Percentiles rank a stretch among this genome's conserved stretches.
Evolutionary conservation across 176 grass and related monocot genomes (phyloP).

Genomic region (Elaeis guineensis): DNA sequence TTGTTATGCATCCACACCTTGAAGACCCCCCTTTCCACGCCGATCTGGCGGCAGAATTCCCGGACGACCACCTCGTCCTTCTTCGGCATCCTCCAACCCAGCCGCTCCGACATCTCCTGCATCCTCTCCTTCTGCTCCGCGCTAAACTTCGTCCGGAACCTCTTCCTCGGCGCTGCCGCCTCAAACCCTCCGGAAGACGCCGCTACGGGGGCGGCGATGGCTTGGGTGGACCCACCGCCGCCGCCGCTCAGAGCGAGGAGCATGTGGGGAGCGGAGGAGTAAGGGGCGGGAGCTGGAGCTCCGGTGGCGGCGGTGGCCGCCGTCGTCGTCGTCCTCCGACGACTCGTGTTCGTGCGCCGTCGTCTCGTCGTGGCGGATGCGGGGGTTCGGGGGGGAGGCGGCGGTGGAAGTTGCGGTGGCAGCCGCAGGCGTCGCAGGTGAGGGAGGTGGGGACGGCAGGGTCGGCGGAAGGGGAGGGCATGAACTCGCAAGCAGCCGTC

Average conservation of each 20-base stretch:
- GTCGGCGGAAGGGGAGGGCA: conserved; percentile 47
- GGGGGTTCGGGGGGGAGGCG: conserved; percentile 21
- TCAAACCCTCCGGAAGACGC: too few species aligned
- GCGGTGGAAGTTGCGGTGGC: conserved; percentile 99
- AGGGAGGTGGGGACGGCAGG: conserved; percentile 48
- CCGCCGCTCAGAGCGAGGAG: conserved; percentile 58
- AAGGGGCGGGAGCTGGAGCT: conserved; percentile 6
- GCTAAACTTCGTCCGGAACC: conserved; percentile 94
- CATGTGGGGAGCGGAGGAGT: conserved; percentile 70
- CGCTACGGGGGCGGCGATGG: not conserved
- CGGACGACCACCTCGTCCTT: conserved; percentile 68
- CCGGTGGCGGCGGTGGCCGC: conserved; percentile 46
- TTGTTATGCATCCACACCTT: conserved; percentile 99
- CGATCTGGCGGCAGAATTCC: conserved; percentile 86
- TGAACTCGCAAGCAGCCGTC: conserved; percentile 95
- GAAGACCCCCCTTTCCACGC: conserved; percentile 85
- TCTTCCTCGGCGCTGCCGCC: conserved; percentile 39
- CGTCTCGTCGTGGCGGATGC: conserved; percentile 7
- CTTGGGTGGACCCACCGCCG: not conserved
- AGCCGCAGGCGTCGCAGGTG: conserved; percentile 80
- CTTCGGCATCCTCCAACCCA: conserved; percentile 96
- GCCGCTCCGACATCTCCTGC: conserved; percentile 84
- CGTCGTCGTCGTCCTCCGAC: conserved; percentile 48
- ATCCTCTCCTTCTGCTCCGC: conserved; percentile 92
- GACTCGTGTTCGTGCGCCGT: conserved; percentile 25